Conservation (phyloP, 805 yeast species). For the Saccharomyces kudriavzevii region DNA sequence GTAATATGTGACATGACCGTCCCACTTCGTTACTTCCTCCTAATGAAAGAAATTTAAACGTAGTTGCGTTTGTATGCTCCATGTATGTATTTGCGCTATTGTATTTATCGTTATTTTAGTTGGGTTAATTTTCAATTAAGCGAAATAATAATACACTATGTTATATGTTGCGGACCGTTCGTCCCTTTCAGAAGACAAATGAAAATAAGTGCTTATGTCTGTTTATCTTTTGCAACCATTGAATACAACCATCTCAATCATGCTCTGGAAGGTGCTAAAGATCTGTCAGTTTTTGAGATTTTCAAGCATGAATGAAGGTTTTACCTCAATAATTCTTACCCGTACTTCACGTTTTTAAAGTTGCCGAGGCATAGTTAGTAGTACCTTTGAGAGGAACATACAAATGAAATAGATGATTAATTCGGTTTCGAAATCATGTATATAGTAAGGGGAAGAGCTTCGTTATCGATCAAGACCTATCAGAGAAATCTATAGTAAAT, state of each 20-base stretch:
- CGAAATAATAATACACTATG: not conserved
- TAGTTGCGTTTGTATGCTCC: slow-evolving; percentile 21
- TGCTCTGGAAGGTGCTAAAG: not conserved
- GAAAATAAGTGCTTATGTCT: not conserved
- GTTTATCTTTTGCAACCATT: not conserved
- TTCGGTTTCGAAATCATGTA: not conserved
- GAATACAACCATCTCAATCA: not conserved
- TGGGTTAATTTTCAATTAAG: not conserved
- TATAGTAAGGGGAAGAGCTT: not conserved
- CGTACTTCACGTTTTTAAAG: not conserved
- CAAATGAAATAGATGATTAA: not conserved
- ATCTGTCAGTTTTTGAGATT: not conserved
- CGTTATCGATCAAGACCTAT: too few relatives aligned
- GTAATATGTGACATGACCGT: slow-evolving; percentile 85
- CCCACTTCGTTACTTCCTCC: slow-evolving; percentile 99
- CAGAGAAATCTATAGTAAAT: not conserved
- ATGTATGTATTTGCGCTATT: not conserved
- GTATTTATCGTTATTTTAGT: not conserved
- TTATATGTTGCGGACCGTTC: too few relatives aligned
- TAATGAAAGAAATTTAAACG: slow-evolving; percentile 68
- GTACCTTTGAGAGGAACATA: not conserved
- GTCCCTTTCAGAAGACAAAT: too few relatives aligned
- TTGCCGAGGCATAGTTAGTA: too few relatives aligned
- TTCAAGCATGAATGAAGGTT: not conserved
- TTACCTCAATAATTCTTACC: not conserved